A percentile compares a stretch with the other conserved stretches of the same genome.
Conservation (phyloP, 192 early-diverging fungal species). For the Coemansia sp. region DNA sequence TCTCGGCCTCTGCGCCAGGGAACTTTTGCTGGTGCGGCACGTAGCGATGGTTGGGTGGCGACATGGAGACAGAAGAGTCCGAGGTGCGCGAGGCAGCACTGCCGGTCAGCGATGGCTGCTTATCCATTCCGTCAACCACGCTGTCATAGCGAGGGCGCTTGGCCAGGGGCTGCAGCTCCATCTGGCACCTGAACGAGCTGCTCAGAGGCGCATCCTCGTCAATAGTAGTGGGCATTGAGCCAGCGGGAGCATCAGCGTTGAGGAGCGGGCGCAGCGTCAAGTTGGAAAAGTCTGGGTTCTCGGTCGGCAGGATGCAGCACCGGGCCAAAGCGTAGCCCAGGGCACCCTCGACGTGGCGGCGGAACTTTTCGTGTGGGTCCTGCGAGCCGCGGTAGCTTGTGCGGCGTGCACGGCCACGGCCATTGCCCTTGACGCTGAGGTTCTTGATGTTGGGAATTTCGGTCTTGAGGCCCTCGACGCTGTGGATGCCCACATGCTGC, state of each 20-base stretch:
- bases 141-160: slow-evolving; percentile 53
- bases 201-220: slow-evolving; percentile 22
- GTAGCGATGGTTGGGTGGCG: not conserved
- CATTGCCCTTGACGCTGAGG: slow-evolving; percentile 49
- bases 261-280: slow-evolving; percentile 56
- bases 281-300: slow-evolving; percentile 55
- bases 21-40: slow-evolving; percentile 4
- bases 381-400: slow-evolving; percentile 52
- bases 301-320: slow-evolving; percentile 50
- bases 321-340: slow-evolving; percentile 40
- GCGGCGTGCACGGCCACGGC: slow-evolving; percentile 57
- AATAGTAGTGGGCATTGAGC: slow-evolving; percentile 4
- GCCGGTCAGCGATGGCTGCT: slow-evolving; percentile 1
- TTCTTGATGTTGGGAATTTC: slow-evolving; percentile 60
- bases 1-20: not conserved
- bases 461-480: slow-evolving; percentile 50
- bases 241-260: slow-evolving; percentile 17
- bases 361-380: slow-evolving; percentile 50
- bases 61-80: slow-evolving; percentile 6
- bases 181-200: not conserved
- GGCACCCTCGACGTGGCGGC: slow-evolving; percentile 45
- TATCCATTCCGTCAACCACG: slow-evolving; percentile 47
- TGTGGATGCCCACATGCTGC: slow-evolving; percentile 78
- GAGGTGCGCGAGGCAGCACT: slow-evolving; percentile 5
- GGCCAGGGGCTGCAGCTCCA: not conserved